Conservation (phyloP, 345 rosid species). For the Durio zibethinus region DNA sequence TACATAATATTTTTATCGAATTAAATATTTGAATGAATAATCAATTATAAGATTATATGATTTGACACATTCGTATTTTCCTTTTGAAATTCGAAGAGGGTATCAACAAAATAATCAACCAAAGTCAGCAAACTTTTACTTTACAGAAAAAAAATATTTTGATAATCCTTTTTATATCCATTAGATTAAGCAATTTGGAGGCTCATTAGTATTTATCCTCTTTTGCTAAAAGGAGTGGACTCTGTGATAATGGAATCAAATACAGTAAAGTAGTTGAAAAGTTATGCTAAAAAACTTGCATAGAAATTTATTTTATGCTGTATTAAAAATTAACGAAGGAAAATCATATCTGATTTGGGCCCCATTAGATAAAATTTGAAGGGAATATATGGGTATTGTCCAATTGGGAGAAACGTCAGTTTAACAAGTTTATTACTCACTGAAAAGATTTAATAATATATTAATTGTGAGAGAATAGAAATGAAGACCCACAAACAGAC, state of each 20-base stretch:
- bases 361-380: conserved; percentile 21
- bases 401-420: conserved; percentile 6
- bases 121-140: too few relatives aligned
- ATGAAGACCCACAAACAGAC: conserved; percentile 57
- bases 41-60: too few relatives aligned
- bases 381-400: conserved; percentile 16
- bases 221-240: neutral
- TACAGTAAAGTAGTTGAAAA: too few relatives aligned
- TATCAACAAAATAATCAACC: too few relatives aligned
- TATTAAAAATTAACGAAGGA: neutral
- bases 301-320: neutral
- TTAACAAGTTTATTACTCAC: conserved; percentile 3
- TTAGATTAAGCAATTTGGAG: neutral
- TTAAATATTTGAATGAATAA: too few relatives aligned
- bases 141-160: too few relatives aligned
- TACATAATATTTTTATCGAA: too few relatives aligned
- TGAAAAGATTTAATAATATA: conserved; percentile 5
- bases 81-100: too few relatives aligned
- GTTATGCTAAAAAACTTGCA: neutral
- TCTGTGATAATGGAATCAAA: neutral
- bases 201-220: neutral
- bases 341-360: conserved; percentile 4
- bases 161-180: neutral
- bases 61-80: too few relatives aligned
- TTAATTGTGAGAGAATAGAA: conserved; percentile 15